Evolutionary conservation across 2,329 filamentous ascomycete species (phyloP), one percentile per base, ranked within the genome.

Genomic region (Pseudocercospora vitis): DNA sequence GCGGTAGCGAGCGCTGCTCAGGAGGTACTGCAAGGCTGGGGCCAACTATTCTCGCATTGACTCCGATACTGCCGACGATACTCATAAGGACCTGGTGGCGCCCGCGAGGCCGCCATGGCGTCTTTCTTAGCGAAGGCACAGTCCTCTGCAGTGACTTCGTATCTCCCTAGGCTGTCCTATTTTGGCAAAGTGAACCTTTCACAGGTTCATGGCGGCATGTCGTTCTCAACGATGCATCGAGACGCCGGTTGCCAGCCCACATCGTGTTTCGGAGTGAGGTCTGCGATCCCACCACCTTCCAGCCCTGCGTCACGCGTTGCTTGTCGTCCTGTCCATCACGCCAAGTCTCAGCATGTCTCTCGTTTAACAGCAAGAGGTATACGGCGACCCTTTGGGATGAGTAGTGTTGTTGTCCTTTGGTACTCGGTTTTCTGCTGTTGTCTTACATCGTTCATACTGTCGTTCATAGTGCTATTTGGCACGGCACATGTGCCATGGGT

Each of bases 171-270:
- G n/a, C n/a, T 29, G 24, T 46, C 42, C 29, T 24, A 11, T 46
- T 46, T 46, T 5, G 42, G 42, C 42, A 46, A 16, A 24, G 11
- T 7, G 11, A 23, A 23, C n/a, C 14, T 24, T 12, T 40, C 19
- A 12, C 18, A 40, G 37, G 18, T 40, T 19, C 18, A 21, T 5
- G 37, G 37, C 37, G 37, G 37, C 37, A 40, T 40, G 37, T 16
- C 37, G 23, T 18, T 29, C 42, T 46, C 42, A 46, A 46, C 42
- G 24, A 46, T 14, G 24, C 42, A 29, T 14, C 42, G 42, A 45
- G 40, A 6, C 19, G 40, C 28, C 40, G 6, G 23, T 45, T n/a
- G 18, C 33, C 33, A 39, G 33, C 21, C 40, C 40, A 44, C 26
- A 23, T 29, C 19, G 19, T 44, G 33, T 39, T 18, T 39, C 33